Percentiles rank a stretch among this genome's conserved stretches.
phyloP scores from a whole-genome alignment of 1,284 basidiomycete species.

The Cutaneotrichosporon sp. region DNA sequence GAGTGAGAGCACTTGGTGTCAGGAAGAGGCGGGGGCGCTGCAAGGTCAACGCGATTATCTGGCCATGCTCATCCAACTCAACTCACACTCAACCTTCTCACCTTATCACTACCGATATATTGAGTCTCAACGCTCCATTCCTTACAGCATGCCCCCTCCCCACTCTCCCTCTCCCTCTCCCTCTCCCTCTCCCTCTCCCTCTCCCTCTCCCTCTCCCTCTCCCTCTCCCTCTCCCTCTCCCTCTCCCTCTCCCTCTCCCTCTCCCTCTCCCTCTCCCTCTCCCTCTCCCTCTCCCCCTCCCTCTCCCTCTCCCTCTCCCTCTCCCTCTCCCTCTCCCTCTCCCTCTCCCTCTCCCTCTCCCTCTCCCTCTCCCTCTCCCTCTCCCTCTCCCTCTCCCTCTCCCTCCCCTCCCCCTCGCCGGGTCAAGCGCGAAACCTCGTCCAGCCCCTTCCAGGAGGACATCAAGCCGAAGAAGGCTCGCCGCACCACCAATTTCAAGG shows the following conservation, averaged over 20 bases:
- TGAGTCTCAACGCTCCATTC: too few species aligned
- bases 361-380: not conserved
- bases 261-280: too few species aligned
- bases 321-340: too few species aligned
- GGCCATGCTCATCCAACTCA: not conserved
- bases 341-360: too few species aligned
- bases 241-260: too few species aligned
- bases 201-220: too few species aligned
- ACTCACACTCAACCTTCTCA: not conserved
- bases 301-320: too few species aligned
- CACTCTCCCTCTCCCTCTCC: not conserved
- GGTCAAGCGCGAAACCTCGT: not conserved
- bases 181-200: not conserved
- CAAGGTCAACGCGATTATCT: too few species aligned
- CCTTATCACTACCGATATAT: too few species aligned
- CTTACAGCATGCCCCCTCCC: too few species aligned
- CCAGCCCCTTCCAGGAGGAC: not conserved
- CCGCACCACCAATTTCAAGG: not conserved
- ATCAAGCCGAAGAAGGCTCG: conserved; percentile 1
- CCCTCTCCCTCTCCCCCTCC: too few species aligned
- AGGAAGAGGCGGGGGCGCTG: not conserved
- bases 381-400: not conserved
- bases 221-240: too few species aligned
- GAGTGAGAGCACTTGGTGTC: not conserved
- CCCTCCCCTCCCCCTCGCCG: not conserved